phyloP scores from a whole-genome alignment of 164 flowering plant genomes.

The Magnolia officinalis region DNA sequence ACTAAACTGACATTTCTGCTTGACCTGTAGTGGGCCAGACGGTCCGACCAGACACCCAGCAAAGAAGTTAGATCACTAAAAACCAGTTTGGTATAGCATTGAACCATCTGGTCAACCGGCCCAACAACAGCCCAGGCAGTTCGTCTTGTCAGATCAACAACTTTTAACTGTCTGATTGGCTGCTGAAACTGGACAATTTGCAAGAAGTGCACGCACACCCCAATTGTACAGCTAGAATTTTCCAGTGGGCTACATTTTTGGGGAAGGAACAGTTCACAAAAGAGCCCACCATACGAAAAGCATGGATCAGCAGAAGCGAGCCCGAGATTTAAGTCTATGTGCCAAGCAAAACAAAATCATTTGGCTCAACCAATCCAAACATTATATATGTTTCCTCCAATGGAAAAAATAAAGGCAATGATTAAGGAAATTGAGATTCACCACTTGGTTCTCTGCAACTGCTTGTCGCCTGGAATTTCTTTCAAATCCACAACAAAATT shows the following conservation, averaged over 20 bases:
- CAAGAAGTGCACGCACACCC: too few relatives aligned
- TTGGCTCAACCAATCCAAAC: too few relatives aligned
- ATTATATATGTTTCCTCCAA: background rate
- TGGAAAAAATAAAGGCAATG: background rate
- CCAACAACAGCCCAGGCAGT: background rate
- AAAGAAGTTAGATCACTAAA: too few relatives aligned
- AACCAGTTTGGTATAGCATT: background rate
- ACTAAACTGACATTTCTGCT: background rate
- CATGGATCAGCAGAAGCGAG: background rate
- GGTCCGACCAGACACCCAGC: background rate
- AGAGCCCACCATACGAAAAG: too few relatives aligned
- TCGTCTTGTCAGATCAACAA: background rate
- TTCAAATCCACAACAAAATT: slow-evolving; percentile 76
- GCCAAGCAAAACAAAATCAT: too few relatives aligned
- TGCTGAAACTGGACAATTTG: too few relatives aligned
- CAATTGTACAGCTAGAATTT: too few relatives aligned
- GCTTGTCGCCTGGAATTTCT: slow-evolving; percentile 79
- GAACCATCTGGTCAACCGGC: background rate
- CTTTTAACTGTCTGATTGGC: too few relatives aligned
- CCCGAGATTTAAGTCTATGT: too few relatives aligned
- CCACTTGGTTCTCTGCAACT: slow-evolving; percentile 82
- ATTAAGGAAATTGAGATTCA: slow-evolving; percentile 19
- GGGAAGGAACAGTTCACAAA: too few relatives aligned
- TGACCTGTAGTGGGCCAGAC: background rate
- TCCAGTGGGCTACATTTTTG: too few relatives aligned